Base-by-base conservation (phyloP, 2,329 filamentous ascomycete genomes). In the Hypoxylon sp. region DNA sequence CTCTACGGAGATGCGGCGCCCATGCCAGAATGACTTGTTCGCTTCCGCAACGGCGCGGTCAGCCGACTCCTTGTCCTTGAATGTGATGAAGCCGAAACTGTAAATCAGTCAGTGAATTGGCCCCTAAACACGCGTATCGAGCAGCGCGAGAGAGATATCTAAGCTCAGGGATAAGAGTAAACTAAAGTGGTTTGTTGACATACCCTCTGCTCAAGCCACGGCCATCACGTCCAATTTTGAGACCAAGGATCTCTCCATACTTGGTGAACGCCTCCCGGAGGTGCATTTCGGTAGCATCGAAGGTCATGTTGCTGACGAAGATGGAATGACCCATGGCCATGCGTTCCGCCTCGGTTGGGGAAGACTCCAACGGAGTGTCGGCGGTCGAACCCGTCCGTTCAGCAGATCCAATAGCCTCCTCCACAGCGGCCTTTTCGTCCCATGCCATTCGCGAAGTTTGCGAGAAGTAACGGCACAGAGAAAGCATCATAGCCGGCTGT, bases 231-330 rank as follows among this genome's bases (percentile, higher is more conserved):
- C 47, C 73, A 29, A 78, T 70, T 9, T 58, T 71, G 34, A 71
- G 11, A 0, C 3, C 0, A 6, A 11, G 0, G n/a, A 79, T 72
- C 1, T 75, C 68, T 41, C 78, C 78, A 41, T 75, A 79, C 50
- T 84, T 82, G 65, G 80, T 76, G 74, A 92, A 90, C 47, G 88
- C 84, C 53, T 84, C 81, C 71, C 83, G 81, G 48, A 93, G 72
- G 69, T 90, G 85, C 29, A 86, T 83, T 5, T 86, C 83, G 5
- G 84, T 88, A 60, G 90, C 84, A 74, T 92, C 89, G 75, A 88
- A 93, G 76, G 88, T 88, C 47, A 93, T 79, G 77, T 93, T 93
- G 64, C 88, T 89, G 67, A 92, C 74, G 73, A 90, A 93, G 65
- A 92, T 71, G 6, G 81, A 85, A 47, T 14, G 1, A 14, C 14